These are phyloP conservation scores for Sideroxylon spinosum DNA, from an alignment of 179 eudicot genomes.

Conservation along the genomic window DNA sequence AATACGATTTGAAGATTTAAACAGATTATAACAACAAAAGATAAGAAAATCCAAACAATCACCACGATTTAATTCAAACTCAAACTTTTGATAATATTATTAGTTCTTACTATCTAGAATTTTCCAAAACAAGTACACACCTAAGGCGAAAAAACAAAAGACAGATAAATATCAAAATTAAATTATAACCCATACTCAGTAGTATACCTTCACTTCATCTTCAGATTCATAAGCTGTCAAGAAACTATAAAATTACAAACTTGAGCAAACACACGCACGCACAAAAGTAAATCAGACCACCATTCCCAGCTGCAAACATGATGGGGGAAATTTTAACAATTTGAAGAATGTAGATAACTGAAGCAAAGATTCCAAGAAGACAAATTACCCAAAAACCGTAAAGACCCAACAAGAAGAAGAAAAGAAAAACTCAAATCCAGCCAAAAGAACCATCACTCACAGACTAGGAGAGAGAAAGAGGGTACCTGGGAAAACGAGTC, in stretches of 20 bases:
- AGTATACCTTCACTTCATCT: not conserved
- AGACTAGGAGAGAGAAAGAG: not conserved
- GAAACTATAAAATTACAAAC: not conserved
- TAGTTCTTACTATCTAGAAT: not conserved
- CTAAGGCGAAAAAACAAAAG: not conserved
- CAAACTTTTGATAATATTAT: not conserved
- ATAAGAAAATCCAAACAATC: not conserved
- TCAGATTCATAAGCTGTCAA: slow-evolving; percentile 3
- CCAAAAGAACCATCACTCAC: not conserved
- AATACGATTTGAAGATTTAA: not conserved
- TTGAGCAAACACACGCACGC: not conserved
- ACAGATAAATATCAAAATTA: not conserved
- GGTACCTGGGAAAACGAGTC: slow-evolving; percentile 14
- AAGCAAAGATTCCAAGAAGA: not conserved
- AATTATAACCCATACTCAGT: not conserved
- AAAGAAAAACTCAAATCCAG: not conserved
- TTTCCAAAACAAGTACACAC: slow-evolving; percentile 7
- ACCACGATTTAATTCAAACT: not conserved
- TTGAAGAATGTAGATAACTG: not conserved
- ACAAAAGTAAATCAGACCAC: not conserved
- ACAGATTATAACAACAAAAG: not conserved
- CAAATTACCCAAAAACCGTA: not conserved
- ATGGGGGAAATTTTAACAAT: not conserved
- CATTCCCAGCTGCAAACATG: slow-evolving; percentile 14
- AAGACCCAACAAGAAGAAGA: not conserved